Conservation (phyloP, 1,139 yeast genomes). For the Sugiyamaella pinicola region DNA sequence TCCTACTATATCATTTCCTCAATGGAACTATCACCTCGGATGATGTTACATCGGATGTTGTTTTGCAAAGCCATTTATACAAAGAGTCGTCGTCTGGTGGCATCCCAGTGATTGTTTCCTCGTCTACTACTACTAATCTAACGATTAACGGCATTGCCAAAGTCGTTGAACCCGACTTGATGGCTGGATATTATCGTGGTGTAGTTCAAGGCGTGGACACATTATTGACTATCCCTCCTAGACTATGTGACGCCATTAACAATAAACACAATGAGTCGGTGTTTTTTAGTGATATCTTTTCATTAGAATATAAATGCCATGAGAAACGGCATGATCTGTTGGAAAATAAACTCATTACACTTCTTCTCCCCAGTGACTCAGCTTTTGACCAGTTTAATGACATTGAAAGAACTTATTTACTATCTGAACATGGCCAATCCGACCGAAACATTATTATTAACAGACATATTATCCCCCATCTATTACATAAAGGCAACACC, state of each 20-base stretch:
- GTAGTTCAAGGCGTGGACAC: constrained; percentile 71
- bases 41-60: constrained; percentile 24
- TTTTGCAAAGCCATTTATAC: constrained; percentile 25
- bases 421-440: constrained; percentile 42
- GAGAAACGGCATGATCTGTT: background rate
- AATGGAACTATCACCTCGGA: constrained; percentile 35
- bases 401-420: constrained; percentile 53
- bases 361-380: constrained; percentile 52
- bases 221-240: constrained; percentile 50
- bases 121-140: background rate
- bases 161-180: constrained; percentile 63
- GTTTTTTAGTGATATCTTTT: constrained; percentile 34
- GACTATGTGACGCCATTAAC: constrained; percentile 49
- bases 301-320: constrained; percentile 32
- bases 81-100: constrained; percentile 17
- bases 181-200: constrained; percentile 70
- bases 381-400: constrained; percentile 45
- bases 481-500: constrained; percentile 22
- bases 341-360: constrained; percentile 38
- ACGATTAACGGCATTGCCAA: constrained; percentile 41
- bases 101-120: constrained; percentile 15
- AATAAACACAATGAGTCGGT: constrained; percentile 28
- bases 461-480: constrained; percentile 42
- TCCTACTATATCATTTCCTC: constrained; percentile 43
- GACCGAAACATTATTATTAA: constrained; percentile 45